phyloP scores from a whole-genome alignment of 306 rosid species.

The Benincasa hispida region DNA sequence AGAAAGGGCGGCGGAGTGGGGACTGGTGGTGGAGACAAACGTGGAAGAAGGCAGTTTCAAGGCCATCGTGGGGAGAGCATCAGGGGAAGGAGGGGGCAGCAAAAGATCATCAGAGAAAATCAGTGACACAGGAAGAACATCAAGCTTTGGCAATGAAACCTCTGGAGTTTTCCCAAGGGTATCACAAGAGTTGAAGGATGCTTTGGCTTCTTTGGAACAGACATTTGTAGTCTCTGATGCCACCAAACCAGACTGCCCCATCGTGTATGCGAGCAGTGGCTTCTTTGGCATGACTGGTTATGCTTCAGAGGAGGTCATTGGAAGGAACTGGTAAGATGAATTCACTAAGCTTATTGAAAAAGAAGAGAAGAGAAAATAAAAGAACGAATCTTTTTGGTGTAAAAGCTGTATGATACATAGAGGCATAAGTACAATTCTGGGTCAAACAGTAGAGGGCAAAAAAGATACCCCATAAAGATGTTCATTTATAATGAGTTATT shows the following conservation, averaged over 20 bases:
- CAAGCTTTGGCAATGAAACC: conserved; percentile 23
- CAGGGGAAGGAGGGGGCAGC: conserved; percentile 25
- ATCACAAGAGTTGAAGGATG: conserved; percentile 70
- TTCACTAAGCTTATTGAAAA: background rate
- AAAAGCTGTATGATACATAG: background rate
- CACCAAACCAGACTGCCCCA: conserved; percentile 88
- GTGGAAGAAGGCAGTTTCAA: conserved; percentile 28
- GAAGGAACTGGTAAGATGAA: conserved; percentile 62
- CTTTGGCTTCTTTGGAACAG: conserved; percentile 65
- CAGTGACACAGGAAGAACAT: conserved; percentile 12
- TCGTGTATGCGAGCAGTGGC: conserved; percentile 84
- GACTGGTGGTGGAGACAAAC: conserved; percentile 47
- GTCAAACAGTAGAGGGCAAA: background rate
- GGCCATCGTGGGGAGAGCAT: conserved; percentile 17
- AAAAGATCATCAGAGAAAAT: conserved; percentile 35
- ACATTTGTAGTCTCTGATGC: conserved; percentile 98
- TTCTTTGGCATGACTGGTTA: conserved; percentile 88
- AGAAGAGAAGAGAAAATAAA: background rate
- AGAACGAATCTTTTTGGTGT: background rate
- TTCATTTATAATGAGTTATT: background rate
- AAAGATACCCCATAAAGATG: background rate
- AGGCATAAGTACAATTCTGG: background rate
- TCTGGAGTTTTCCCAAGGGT: conserved; percentile 46
- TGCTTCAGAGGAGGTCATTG: conserved; percentile 72
- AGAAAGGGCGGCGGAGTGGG: conserved; percentile 83